These are phyloP conservation scores for Porogramme epimiltina DNA, from an alignment of 1,284 basidiomycete genomes.

Conservation along the genomic window DNA sequence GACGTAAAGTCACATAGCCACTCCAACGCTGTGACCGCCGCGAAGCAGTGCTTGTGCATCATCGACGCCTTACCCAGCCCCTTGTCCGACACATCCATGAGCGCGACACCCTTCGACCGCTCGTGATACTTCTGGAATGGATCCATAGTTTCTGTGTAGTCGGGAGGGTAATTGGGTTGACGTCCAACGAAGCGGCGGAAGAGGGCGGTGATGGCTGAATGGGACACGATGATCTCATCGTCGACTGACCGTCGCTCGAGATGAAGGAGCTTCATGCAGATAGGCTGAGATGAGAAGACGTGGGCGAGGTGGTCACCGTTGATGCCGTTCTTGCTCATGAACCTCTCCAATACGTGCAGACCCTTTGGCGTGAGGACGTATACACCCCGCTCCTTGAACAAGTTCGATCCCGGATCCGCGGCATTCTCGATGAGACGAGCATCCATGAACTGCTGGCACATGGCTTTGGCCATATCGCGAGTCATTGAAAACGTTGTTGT, in stretches of 20 bases:
- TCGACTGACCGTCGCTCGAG: constrained; percentile 91
- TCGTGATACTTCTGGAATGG: constrained; percentile 78
- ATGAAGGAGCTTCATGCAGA: constrained; percentile 97
- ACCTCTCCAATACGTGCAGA: constrained; percentile 96
- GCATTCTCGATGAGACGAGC: constrained; percentile 97
- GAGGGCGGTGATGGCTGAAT: constrained; percentile 90
- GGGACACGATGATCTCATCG: constrained; percentile 97
- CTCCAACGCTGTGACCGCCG: constrained; percentile 85
- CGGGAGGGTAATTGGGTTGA: constrained; percentile 73
- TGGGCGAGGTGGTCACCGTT: constrained; percentile 89
- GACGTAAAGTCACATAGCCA: constrained; percentile 99
- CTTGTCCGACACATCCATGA: constrained; percentile 70
- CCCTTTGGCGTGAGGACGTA: constrained; percentile 97
- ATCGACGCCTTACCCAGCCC: constrained; percentile 48
- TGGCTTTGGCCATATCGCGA: constrained; percentile 98
- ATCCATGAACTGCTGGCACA: constrained; percentile 99
- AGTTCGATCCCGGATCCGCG: constrained; percentile 81
- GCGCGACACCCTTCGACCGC: constrained; percentile 74
- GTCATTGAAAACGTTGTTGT: constrained; percentile 99
- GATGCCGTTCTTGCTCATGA: constrained; percentile 99
- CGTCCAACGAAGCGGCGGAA: constrained; percentile 95
- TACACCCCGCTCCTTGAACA: constrained; percentile 97
- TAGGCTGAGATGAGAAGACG: constrained; percentile 92
- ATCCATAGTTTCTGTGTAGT: constrained; percentile 54
- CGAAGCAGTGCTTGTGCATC: constrained; percentile 80